Base-by-base conservation (phyloP, 2,329 filamentous ascomycete genomes). In the Eutypella sp. region DNA sequence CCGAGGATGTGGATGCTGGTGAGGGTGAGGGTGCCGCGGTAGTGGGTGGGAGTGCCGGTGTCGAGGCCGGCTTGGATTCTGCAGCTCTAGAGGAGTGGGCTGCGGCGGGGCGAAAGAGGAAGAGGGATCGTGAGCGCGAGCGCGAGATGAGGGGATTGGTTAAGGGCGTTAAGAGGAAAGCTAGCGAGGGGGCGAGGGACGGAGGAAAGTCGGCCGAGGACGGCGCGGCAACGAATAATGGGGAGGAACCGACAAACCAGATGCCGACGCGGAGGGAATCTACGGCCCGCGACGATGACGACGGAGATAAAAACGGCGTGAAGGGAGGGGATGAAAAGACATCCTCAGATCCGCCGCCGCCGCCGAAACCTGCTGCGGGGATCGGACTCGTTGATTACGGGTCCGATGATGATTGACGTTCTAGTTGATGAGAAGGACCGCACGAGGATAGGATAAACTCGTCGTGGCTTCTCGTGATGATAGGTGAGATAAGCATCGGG, bases 371-470 rank as follows among this genome's bases (percentile, higher is more conserved):
- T 3, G 58, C 61, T 7, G 42, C 71, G 39, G 70, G 69, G 0
- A n/a, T n/a, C n/a, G n/a, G n/a, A n/a, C 57, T 82, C 33, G 78
- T 81, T 11, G 71, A 69, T 47, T 83, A 82, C 51, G 78, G 72
- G 5, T 82, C 78, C 1, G 78, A 80, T 39, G 68, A 71, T 16
- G 73, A 75, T 37, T n/a, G n/a, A n/a, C n/a, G n/a, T n/a, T n/a
- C n/a, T n/a, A n/a, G n/a, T n/a, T n/a, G n/a, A n/a, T n/a, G n/a
- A n/a, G n/a, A n/a, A n/a, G n/a, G n/a, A n/a, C n/a, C n/a, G n/a
- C 72, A 76, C 19, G 63, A 60, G 15, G 54, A 54, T n/a, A n/a
- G n/a, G n/a, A n/a, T n/a, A n/a, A n/a, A n/a, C n/a, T n/a, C n/a
- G n/a, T n/a, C n/a, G n/a, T n/a, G n/a, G n/a, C n/a, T n/a, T n/a